Evolutionary conservation across 108 stramenopile genomes (phyloP).

Genomic region (Seminavis robusta): DNA sequence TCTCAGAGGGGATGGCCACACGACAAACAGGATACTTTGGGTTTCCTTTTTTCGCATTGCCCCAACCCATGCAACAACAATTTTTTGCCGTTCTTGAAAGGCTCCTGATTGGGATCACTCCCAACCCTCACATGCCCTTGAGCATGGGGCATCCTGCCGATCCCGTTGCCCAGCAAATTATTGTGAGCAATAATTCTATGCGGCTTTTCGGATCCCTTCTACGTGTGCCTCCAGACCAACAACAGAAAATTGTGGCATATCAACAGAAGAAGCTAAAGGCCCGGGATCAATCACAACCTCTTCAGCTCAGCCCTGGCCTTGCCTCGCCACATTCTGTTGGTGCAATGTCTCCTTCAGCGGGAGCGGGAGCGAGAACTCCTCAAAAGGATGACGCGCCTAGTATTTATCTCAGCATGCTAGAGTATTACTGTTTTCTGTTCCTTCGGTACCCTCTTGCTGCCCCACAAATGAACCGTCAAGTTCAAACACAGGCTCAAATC

Average conservation of each 20-base stretch:
- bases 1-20: conserved; percentile 58
- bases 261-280: conserved; percentile 28
- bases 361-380: conserved; percentile 3
- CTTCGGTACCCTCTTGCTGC: conserved; percentile 58
- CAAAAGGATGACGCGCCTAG: conserved; percentile 14
- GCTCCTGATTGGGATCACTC: too few relatives aligned
- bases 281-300: conserved; percentile 12
- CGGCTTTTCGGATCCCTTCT: too few relatives aligned
- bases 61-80: conserved; percentile 1
- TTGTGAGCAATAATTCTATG: too few relatives aligned
- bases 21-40: conserved; percentile 56
- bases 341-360: conserved; percentile 6
- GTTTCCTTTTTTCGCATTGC: conserved; percentile 34
- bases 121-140: too few relatives aligned
- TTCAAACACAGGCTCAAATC: neutral
- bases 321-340: conserved; percentile 1
- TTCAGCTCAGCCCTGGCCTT: conserved; percentile 34
- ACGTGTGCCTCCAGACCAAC: conserved; percentile 10
- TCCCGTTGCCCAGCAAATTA: too few relatives aligned
- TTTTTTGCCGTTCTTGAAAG: neutral
- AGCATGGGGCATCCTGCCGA: too few relatives aligned
- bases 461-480: neutral
- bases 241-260: conserved; percentile 18
- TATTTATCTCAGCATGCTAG: conserved; percentile 58
- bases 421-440: conserved; percentile 64